Evolutionary conservation across 352 stramenopile species (phyloP), one percentile per base, ranked within the genome.

Genomic region (Pythium oligandrum): DNA sequence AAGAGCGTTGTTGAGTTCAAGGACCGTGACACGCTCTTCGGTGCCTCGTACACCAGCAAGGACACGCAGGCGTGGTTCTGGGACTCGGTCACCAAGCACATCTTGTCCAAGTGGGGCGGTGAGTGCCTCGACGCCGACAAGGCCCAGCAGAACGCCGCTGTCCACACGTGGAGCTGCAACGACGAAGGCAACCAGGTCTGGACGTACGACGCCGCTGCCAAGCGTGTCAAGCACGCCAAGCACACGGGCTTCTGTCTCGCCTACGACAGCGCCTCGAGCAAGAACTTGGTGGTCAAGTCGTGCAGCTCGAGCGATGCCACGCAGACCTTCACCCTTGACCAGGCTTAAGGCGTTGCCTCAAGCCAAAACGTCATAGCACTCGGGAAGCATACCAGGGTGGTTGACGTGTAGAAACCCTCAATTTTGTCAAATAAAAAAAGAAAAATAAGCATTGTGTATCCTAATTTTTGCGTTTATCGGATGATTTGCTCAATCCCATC

Each of bases 271-370:
- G 53, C 72, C 8, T 68, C 33, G 51, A 59, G 64, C 44, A 82
- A 80, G 50, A 37, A 77, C 11, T 42, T 82, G 40, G 61, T 78
- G 52, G 65, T 86, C 39, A 83, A 82, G 62, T 61, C 32, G 34
- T 86, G 75, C 62, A 61, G 73, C 33, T 35, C 32, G 10, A 53
- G 48, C 37, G 73, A 82, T 57, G 49, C 61, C 43, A 74, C 73
- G 40, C 75, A 83, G 64, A 39, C 8, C 7, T 58, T 64, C 38
- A 51, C 56, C 37, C 43, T 57, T 3, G 9, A 48, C 43, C 10
- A 32, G 26, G 8, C 34, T 7, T 59, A 57, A 34, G 7, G 9
- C 26, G n/a, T 17, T 7, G 9, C 7, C 11, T 7, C 38, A 26
- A 26, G 17, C 17, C 17, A 26, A 26, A 26, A 26, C 17, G 17